Percentiles rank a stretch among this genome's conserved stretches.
Conservation (phyloP, 108 stramenopile genomes). For the Nitzschia sp. region DNA sequence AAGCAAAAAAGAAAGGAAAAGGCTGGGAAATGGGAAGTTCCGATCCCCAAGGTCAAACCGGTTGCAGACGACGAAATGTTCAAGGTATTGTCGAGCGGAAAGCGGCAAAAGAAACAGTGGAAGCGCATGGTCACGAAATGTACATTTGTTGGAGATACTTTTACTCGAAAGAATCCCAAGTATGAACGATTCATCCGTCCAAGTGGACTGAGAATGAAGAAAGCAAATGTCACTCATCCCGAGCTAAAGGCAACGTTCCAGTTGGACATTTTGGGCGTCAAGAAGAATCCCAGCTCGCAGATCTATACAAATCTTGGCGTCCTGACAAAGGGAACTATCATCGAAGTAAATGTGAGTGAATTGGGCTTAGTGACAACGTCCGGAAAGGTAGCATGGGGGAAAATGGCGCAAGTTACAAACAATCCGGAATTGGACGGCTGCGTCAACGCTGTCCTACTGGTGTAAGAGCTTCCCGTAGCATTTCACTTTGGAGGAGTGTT, state of each 20-base stretch:
- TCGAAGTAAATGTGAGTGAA: conserved; percentile 98
- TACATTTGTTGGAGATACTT: conserved; percentile 97
- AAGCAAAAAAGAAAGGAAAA: conserved; percentile 99
- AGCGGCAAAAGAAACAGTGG: conserved; percentile 95
- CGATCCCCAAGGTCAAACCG: conserved; percentile 99
- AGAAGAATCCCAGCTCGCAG: conserved; percentile 95
- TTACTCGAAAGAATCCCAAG: conserved; percentile 98
- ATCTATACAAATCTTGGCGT: conserved; percentile 98
- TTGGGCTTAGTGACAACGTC: conserved; percentile 97
- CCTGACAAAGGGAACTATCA: conserved; percentile 99
- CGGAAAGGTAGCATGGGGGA: conserved; percentile 99
- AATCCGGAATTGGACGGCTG: conserved; percentile 67
- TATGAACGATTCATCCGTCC: conserved; percentile 99
- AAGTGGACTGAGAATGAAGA: conserved; percentile 95
- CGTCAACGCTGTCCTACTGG: conserved; percentile 43
- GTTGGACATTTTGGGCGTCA: conserved; percentile 97
- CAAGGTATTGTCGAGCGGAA: conserved; percentile 91
- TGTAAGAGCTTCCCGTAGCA: conserved; percentile 22
- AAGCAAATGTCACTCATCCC: conserved; percentile 99
- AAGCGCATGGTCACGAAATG: conserved; percentile 98
- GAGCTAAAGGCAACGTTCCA: conserved; percentile 99
- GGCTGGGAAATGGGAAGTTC: conserved; percentile 99
- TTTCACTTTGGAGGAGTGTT: too few relatives aligned
- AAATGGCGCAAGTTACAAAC: conserved; percentile 99
- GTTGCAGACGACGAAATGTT: conserved; percentile 99